Evolutionary conservation across 768 basidiomycete species (phyloP), one percentile per base, ranked within the genome.

Genomic region (Cyclocybe cylindracea): DNA sequence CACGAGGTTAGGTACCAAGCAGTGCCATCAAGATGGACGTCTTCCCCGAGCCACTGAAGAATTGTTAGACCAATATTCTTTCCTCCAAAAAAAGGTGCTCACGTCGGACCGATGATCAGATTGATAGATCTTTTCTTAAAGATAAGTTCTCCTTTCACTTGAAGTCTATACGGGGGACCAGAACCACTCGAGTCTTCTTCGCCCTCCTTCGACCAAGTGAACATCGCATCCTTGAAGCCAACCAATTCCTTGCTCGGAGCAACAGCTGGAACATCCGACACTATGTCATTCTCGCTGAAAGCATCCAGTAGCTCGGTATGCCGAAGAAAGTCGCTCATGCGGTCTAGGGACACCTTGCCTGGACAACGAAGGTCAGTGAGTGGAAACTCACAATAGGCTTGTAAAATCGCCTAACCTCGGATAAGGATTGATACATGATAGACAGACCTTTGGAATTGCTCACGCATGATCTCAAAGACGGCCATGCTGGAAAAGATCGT

Each of bases 1-100:
- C 37, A 9, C n/a, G 29, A 18, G 39, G 4, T 6, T 16, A 29
- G 34, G 7, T 2, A 51, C 50, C 50, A n/a, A 83, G 70, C 32
- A 84, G 63, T 0, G 83, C 83, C 80, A 85, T 82, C n/a, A 84
- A 70, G 36, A 84, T 57, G 2, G 80, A 82, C 0, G 85, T 85
- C 66, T 84, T 85, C 4, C 84, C 84, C 6, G 75, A 76, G 35
- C 75, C 76, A 43, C 50, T 56, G 11, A 18, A 45, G 14, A 32
- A 24, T 50, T 18, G n/a, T 55, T 3, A 50, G 29, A 11, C 34
- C 11, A 1, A 41, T 3, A 13, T 11, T 18, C 7, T 31, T 24
- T 8, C 19, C 10, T n/a, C 19, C 18, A 7, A 39, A 44, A 50
- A 54, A 10, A 14, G 48, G 3, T 10, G 45, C 53, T 34, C 43